Conservation (phyloP, 352 stramenopile species). For the Thalassiosira mediterranea region DNA sequence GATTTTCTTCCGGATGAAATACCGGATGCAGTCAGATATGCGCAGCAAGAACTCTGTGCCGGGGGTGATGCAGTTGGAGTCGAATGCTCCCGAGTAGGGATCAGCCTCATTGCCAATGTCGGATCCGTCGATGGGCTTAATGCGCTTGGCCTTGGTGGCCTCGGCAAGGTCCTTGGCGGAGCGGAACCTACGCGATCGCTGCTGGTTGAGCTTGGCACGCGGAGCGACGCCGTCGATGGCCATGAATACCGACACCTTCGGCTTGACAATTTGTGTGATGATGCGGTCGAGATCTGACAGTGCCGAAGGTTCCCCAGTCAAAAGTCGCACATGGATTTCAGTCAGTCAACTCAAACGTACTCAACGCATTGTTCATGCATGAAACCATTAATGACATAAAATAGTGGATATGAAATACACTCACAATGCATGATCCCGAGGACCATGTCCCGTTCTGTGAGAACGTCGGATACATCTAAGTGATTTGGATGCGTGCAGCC, state of each 20-base stretch:
- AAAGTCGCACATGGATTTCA: constrained; percentile 93
- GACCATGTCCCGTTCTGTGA: constrained; percentile 84
- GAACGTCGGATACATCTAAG: constrained; percentile 79
- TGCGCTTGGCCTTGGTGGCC: constrained; percentile 70
- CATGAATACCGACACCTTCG: constrained; percentile 96
- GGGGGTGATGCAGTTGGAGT: constrained; percentile 98
- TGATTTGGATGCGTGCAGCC: constrained; percentile 90
- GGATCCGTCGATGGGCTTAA: constrained; percentile 45
- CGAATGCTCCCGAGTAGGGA: constrained; percentile 86
- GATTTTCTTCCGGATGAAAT: constrained; percentile 93
- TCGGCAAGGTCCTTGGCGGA: constrained; percentile 83
- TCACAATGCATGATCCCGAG: constrained; percentile 85
- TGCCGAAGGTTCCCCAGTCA: constrained; percentile 86
- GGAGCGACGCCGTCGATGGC: constrained; percentile 98
- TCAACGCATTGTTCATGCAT: too few species aligned
- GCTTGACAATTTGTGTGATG: constrained; percentile 97
- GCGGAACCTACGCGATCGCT: constrained; percentile 95
- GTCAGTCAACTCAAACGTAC: constrained; percentile 95
- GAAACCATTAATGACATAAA: too few species aligned
- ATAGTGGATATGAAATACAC: too few species aligned
- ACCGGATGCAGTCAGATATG: constrained; percentile 87
- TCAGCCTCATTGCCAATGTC: constrained; percentile 32
- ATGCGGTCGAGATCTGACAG: constrained; percentile 87
- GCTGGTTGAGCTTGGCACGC: constrained; percentile 99
- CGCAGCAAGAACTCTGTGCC: constrained; percentile 95